A percentile compares a stretch with the other conserved stretches of the same genome.
These are phyloP conservation scores for Hypoxylon intermedium DNA, from an alignment of 495 filamentous ascomycete species.

Conservation along the genomic window DNA sequence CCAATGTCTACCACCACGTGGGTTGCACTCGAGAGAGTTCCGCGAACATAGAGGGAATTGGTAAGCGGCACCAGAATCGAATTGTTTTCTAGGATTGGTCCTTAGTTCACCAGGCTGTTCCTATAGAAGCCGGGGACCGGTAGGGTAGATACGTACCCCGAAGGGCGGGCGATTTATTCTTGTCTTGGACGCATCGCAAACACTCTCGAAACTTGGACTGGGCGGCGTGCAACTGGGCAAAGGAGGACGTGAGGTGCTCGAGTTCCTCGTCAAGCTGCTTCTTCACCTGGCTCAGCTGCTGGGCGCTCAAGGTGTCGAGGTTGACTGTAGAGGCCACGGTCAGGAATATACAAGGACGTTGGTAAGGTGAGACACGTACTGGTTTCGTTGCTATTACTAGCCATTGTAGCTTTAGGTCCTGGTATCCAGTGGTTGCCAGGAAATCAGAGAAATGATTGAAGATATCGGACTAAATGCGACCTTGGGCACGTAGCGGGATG, in stretches of 20 bases:
- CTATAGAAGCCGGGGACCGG: neutral
- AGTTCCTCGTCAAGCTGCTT: conserved; percentile 95
- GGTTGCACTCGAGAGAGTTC: conserved; percentile 74
- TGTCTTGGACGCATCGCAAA: conserved; percentile 71
- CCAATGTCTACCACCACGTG: conserved; percentile 94
- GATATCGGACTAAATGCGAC: no score
- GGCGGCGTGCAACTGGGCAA: conserved; percentile 84
- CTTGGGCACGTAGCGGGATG: no score
- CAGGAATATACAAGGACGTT: neutral
- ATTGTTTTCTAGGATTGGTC: conserved; percentile 50
- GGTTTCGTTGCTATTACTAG: conserved; percentile 19
- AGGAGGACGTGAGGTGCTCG: conserved; percentile 88
- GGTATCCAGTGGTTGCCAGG: no score
- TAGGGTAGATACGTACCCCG: conserved; percentile 39
- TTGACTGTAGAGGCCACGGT: conserved; percentile 41
- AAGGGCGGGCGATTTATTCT: conserved; percentile 52
- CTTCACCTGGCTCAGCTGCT: conserved; percentile 72
- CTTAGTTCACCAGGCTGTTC: conserved; percentile 4
- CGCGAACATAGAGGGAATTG: conserved; percentile 91
- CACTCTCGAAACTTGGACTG: conserved; percentile 94
- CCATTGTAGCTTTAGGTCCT: no score
- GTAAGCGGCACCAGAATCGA: conserved; percentile 89
- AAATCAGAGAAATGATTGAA: no score
- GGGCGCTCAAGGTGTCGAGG: conserved; percentile 57
- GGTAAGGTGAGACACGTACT: conserved; percentile 9